Percentiles rank a stretch among this genome's conserved stretches.
phyloP scores from a whole-genome alignment of 2,329 filamentous ascomycete species.

The Fusarium sp. region DNA sequence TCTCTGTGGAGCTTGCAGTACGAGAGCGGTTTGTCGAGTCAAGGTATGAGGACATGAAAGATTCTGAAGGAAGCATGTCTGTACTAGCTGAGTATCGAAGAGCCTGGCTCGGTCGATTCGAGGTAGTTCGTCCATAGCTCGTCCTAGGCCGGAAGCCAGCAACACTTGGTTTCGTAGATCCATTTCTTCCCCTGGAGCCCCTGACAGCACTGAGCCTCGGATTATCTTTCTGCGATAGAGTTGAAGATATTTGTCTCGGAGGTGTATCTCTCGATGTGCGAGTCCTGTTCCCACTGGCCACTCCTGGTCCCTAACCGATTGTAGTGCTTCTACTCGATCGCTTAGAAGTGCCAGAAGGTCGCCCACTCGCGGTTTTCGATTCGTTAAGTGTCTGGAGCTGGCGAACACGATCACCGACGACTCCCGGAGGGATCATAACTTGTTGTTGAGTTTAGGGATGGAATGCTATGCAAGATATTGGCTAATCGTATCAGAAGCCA shows the following conservation, averaged over 20 bases:
- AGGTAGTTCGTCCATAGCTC: not conserved
- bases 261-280: constrained; percentile 40
- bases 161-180: constrained; percentile 12
- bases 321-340: constrained; percentile 38
- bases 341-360: constrained; percentile 12
- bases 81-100: not conserved
- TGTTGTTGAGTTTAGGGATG: constrained; percentile 11
- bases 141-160: constrained; percentile 9
- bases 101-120: not conserved
- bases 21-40: constrained; percentile 33
- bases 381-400: constrained; percentile 39
- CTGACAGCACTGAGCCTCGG: not conserved
- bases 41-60: not conserved
- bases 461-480: not conserved
- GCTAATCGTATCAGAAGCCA: constrained; percentile 1
- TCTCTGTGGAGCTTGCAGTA: constrained; percentile 46
- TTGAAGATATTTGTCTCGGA: constrained; percentile 29
- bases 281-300: constrained; percentile 35
- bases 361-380: constrained; percentile 5
- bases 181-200: not conserved
- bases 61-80: constrained; percentile 1
- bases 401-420: constrained; percentile 43
- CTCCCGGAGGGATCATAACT: constrained; percentile 37
- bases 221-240: constrained; percentile 17
- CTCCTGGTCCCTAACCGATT: constrained; percentile 42